A percentile compares a stretch with the other conserved stretches of the same genome.
Evolutionary conservation across 2,329 filamentous ascomycete species (phyloP).

Genomic region (Curvularia sp.): DNA sequence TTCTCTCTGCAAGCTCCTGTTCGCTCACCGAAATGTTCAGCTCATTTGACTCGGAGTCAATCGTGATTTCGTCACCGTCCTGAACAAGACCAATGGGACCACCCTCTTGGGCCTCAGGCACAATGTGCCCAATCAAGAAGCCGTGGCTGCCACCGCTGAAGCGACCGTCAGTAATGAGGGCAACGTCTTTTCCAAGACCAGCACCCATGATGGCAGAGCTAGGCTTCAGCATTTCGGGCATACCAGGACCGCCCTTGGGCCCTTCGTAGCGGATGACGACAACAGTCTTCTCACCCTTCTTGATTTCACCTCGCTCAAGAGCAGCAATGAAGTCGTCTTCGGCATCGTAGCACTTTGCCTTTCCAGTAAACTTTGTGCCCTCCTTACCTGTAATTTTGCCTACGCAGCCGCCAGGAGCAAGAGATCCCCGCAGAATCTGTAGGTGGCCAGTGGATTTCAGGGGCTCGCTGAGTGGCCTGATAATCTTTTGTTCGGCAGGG

Average conservation of each 20-base stretch:
- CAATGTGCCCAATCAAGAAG: conserved; percentile 86
- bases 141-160: conserved; percentile 85
- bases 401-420: conserved; percentile 73
- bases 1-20: conserved; percentile 63
- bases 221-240: conserved; percentile 79
- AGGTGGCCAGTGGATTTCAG: conserved; percentile 76
- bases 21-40: conserved; percentile 71
- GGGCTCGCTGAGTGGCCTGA: conserved; percentile 70
- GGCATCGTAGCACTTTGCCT: conserved; percentile 72
- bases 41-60: conserved; percentile 77
- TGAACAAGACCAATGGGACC: conserved; percentile 83
- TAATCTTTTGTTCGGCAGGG: conserved; percentile 73
- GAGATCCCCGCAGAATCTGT: conserved; percentile 72
- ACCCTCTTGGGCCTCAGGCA: conserved; percentile 84
- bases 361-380: conserved; percentile 70
- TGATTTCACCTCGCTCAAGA: conserved; percentile 71
- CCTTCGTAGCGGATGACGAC: conserved; percentile 78
- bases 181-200: conserved; percentile 74
- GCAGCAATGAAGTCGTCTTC: conserved; percentile 74
- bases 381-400: conserved; percentile 82
- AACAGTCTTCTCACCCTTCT: conserved; percentile 78
- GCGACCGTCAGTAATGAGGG: conserved; percentile 75
- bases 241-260: conserved; percentile 75
- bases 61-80: conserved; percentile 80
- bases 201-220: conserved; percentile 76